Evolutionary conservation across 768 basidiomycete species (phyloP), one percentile per base, ranked within the genome.

Genomic region (Psilocybe subaeruginosa): DNA sequence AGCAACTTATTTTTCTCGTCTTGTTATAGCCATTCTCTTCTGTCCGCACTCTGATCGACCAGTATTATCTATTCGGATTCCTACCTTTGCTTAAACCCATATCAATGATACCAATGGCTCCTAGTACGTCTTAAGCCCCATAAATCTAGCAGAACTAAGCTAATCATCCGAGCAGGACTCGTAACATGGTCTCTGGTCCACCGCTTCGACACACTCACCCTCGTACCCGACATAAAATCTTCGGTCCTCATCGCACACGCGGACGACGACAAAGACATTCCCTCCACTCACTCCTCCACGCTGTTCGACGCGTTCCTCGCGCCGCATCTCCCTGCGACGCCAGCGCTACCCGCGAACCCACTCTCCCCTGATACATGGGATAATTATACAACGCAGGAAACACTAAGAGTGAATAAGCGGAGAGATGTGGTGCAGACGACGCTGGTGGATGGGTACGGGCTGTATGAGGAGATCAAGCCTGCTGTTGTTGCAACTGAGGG

Each of bases 181-280:
- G 69, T 90, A 30, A 82, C 81, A 47, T 78, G 78, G 59, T 82
- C 85, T 37, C 68, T 90, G 16, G 68, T 74, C 0, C 84, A 89
- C 59, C 79, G 73, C 46, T 92, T 89, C 64, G 83, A 91, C 68
- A 89, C 90, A 0, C 76, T 88, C 16, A 78, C 81, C 9, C 78
- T 85, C 16, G 80, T 91, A 37, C 78, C 83, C 8, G 77, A 81
- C 59, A 83, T 93, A 65, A 84, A 85, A 64, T 83, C 84, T 0
- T 86, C 89, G 8, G 81, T 91, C 6, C 76, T 94, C 39, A 81
- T 95, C 63, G 86, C 82, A 0, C 93, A 95, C 71, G 86, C 90
- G 77, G 79, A 81, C 62, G 80, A 93, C 70, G 93, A 95, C 73
- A 78, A 76, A 66, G 88, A 91, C 51, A 93, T 95, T 50, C 87